Percentiles rank a stretch among this genome's conserved stretches.
Evolutionary conservation across 2,329 filamentous ascomycete species (phyloP).

Genomic region (Phoma herbarum): DNA sequence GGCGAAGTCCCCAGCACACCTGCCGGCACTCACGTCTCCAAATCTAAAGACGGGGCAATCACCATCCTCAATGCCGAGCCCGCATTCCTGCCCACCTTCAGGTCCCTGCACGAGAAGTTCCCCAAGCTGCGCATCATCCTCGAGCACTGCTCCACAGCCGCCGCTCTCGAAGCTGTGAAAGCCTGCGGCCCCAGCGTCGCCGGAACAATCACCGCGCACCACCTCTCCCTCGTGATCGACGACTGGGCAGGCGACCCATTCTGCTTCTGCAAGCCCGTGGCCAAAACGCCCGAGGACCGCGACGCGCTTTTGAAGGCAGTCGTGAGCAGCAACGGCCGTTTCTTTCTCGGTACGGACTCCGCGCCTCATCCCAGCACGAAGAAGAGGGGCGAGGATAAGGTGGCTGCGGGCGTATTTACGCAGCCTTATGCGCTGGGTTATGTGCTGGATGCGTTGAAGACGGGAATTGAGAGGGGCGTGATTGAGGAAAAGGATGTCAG

Average conservation of each 20-base stretch:
- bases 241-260: constrained; percentile 75
- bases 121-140: constrained; percentile 73
- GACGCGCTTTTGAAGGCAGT: constrained; percentile 74
- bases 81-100: constrained; percentile 81
- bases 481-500: constrained; percentile 64
- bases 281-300: constrained; percentile 72
- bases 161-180: constrained; percentile 79
- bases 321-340: constrained; percentile 64
- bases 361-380: constrained; percentile 72
- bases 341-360: constrained; percentile 77
- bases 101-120: constrained; percentile 76
- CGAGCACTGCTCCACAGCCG: constrained; percentile 88
- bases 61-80: constrained; percentile 72
- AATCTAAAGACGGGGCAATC: constrained; percentile 34
- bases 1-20: constrained; percentile 76
- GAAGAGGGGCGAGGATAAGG: constrained; percentile 64
- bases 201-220: constrained; percentile 85
- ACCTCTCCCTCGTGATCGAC: constrained; percentile 81
- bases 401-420: constrained; percentile 79
- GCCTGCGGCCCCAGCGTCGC: constrained; percentile 80
- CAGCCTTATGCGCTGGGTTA: constrained; percentile 74
- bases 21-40: constrained; percentile 23
- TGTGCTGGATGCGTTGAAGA: constrained; percentile 71
- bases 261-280: constrained; percentile 79
- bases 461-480: constrained; percentile 65